Evolutionary conservation across 192 early-diverging fungal species (phyloP), one percentile per base, ranked within the genome.

Genomic region (Geranomyces variabilis): DNA sequence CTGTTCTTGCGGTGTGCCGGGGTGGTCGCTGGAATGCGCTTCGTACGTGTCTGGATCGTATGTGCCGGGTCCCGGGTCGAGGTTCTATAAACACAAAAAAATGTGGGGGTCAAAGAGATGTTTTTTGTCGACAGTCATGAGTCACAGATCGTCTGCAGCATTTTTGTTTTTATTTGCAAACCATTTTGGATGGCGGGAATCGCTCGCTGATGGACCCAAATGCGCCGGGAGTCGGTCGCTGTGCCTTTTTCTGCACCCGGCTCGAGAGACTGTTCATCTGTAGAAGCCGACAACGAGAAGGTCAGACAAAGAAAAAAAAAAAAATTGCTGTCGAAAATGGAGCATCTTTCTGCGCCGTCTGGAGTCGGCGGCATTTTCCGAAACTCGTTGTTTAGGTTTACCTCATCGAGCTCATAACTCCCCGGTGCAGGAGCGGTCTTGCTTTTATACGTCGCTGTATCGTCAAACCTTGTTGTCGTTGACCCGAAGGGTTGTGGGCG

Each of bases 401-500:
- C 80, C 49, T 76, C 69, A 5, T 77, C 75, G 1, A 85, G 46
- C 26, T 81, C 79, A 67, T 85, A 85, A 2, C 75, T 77, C 2
- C 84, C 84, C 8, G 78, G 79, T 0, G 81, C 79, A 8, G 81
- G 81, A 26, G 46, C 46, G 15, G 36, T 28, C 53, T 66, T 51
- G 24, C 53, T 76, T 22, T 58, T 33, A 10, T 31, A 44, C 36
- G 80, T 71, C 9, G 53, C 61, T 7, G 44, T 34, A 28, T 45
- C 55, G 41, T 75, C 70, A 67, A 85, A 85, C 21, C 84, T 65
- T 17, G 60, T 69, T 3, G 80, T 80, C 9, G 81, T 83, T 2
- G 81, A 81, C 28, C 79, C 79, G 67, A 85, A 85, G 3, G 84
- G 80, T 61, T 85, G 77, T 12, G 78, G 81, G 36, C 70, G 73